phyloP scores from a whole-genome alignment of 2,329 filamentous ascomycete genomes.

The Aureobasidium sp. region DNA sequence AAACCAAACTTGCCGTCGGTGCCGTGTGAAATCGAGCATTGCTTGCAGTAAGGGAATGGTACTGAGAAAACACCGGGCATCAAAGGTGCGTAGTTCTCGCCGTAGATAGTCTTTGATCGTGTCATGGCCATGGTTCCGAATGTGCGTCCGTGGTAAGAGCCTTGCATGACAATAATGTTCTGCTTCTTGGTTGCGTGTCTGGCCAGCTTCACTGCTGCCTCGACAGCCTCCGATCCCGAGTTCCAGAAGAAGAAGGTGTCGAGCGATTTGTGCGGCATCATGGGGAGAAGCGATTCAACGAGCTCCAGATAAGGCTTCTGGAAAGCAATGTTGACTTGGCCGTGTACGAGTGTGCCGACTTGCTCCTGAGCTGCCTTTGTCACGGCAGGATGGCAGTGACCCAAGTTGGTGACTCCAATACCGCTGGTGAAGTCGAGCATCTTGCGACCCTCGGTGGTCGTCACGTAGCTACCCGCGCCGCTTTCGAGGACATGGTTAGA shows the following conservation, averaged over 20 bases:
- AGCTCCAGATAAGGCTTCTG: slow-evolving; percentile 31
- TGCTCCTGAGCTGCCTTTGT: slow-evolving; percentile 30
- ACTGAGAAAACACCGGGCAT: slow-evolving; percentile 32
- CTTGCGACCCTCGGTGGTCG: slow-evolving; percentile 21
- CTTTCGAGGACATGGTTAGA: slow-evolving; percentile 24
- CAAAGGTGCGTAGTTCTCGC: slow-evolving; percentile 25
- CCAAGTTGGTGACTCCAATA: slow-evolving; percentile 29
- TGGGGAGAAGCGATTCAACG: slow-evolving; percentile 25
- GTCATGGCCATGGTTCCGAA: slow-evolving; percentile 30
- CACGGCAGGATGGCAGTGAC: slow-evolving; percentile 30
- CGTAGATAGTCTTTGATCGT: slow-evolving; percentile 29
- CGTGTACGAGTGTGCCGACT: slow-evolving; percentile 30
- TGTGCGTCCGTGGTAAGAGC: slow-evolving; percentile 30
- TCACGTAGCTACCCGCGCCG: slow-evolving; percentile 27
- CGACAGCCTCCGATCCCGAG: slow-evolving; percentile 29
- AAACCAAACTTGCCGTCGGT: slow-evolving; percentile 25
- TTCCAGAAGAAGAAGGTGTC: slow-evolving; percentile 35
- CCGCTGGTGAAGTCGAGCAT: slow-evolving; percentile 29
- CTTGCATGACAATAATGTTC: slow-evolving; percentile 32
- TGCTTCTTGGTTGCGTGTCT: slow-evolving; percentile 30
- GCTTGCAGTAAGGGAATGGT: slow-evolving; percentile 32
- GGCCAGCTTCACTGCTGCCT: slow-evolving; percentile 30
- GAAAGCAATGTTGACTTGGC: slow-evolving; percentile 34
- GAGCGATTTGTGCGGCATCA: slow-evolving; percentile 30
- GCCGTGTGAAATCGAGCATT: slow-evolving; percentile 26